Conservation (phyloP, 116 monocot species). For the Posidonia oceanica region DNA sequence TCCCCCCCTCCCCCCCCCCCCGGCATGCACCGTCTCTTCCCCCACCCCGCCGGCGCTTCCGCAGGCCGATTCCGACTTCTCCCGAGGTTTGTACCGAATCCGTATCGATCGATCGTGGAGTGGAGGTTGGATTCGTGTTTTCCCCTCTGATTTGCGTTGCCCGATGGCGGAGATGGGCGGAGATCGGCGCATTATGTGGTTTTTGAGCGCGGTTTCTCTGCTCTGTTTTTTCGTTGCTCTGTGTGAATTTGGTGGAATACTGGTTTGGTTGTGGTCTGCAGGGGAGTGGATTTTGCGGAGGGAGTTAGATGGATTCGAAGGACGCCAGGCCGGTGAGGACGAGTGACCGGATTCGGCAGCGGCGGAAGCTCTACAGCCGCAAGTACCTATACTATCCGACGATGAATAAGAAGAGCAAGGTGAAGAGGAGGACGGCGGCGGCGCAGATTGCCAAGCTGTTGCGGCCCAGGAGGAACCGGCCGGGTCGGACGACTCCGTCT, state of each 20-base stretch:
- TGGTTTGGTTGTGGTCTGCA: neutral
- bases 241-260: neutral
- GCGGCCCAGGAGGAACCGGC: constrained; percentile 45
- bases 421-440: constrained; percentile 60
- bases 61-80: neutral
- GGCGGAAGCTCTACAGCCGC: constrained; percentile 44
- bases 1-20: neutral
- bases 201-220: neutral
- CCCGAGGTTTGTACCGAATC: neutral
- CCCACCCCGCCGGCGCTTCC: no score
- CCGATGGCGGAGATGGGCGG: neutral
- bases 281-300: neutral
- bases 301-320: constrained; percentile 44
- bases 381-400: constrained; percentile 44
- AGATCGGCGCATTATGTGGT: no score
- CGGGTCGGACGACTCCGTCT: constrained; percentile 19
- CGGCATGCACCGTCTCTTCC: neutral
- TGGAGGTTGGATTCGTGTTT: neutral
- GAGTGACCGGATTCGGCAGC: constrained; percentile 72
- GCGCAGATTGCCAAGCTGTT: constrained; percentile 80
- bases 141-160: neutral
- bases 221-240: neutral
- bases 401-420: constrained; percentile 68
- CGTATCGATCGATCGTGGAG: neutral
- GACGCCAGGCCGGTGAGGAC: constrained; percentile 44